Percentiles rank a stretch among this genome's conserved stretches.
Evolutionary conservation across 495 filamentous ascomycete species (phyloP).

Genomic region (Chaetomium fimeti): DNA sequence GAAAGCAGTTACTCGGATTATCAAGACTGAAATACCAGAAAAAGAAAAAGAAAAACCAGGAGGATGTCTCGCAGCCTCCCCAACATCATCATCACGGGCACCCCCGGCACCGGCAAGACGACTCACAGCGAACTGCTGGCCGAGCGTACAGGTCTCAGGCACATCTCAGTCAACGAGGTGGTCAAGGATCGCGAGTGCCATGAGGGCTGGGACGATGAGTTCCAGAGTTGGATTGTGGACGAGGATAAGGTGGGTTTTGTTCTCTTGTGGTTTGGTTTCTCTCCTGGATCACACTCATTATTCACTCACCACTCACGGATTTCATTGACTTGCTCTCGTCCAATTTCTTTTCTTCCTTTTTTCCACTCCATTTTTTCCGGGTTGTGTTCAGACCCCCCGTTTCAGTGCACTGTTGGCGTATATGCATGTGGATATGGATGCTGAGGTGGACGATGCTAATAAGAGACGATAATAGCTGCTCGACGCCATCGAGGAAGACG

Average conservation of each 20-base stretch:
- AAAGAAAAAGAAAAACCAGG: slow-evolving; percentile 33
- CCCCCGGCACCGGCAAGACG: slow-evolving; percentile 93
- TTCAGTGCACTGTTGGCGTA: not conserved
- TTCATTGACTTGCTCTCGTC: slow-evolving; percentile 1
- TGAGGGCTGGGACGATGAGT: slow-evolving; percentile 80
- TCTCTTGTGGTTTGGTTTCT: slow-evolving; percentile 10
- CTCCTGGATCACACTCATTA: not conserved
- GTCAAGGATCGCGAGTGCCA: slow-evolving; percentile 82
- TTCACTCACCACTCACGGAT: not conserved
- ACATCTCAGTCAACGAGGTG: slow-evolving; percentile 84
- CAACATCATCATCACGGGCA: slow-evolving; percentile 94
- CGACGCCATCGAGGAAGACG: slow-evolving; percentile 82
- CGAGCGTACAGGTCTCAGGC: slow-evolving; percentile 60
- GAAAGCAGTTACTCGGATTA: not conserved
- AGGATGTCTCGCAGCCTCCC: slow-evolving; percentile 59
- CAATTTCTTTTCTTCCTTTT: slow-evolving; percentile 6
- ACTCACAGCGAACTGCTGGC: slow-evolving; percentile 80
- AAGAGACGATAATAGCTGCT: slow-evolving; percentile 58
- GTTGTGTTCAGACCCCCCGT: not conserved
- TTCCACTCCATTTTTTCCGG: not conserved
- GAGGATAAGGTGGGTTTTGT: slow-evolving; percentile 76
- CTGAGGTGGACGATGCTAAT: not conserved
- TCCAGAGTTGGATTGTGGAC: slow-evolving; percentile 88
- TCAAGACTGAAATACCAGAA: not conserved
- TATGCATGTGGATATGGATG: not conserved